Conservation (phyloP, 768 basidiomycete genomes). For the Naganishia randhawae region DNA sequence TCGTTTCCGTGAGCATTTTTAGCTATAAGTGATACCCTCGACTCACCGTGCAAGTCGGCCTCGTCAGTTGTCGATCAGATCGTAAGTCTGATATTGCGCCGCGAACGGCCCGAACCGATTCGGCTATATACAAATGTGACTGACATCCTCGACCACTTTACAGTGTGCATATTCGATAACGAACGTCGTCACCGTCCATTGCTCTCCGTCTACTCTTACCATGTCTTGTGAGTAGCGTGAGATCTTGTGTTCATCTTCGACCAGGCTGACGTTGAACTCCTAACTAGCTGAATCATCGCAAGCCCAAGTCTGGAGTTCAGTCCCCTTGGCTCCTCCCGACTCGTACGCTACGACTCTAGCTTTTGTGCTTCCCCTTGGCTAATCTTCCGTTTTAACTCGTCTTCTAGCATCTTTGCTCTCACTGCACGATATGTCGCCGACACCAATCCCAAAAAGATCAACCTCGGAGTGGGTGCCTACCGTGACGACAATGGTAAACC, state of each 20-base stretch:
- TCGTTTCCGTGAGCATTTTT: background rate
- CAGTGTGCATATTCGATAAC: background rate
- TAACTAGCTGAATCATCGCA: slow-evolving; percentile 11
- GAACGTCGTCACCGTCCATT: background rate
- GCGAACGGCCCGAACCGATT: slow-evolving; percentile 15
- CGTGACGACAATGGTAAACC: slow-evolving; percentile 87
- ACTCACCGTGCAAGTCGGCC: background rate
- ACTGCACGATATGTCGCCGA: slow-evolving; percentile 94
- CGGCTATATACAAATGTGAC: slow-evolving; percentile 8
- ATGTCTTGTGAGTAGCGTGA: slow-evolving; percentile 3
- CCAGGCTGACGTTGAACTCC: background rate
- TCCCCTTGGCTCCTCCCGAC: slow-evolving; percentile 38
- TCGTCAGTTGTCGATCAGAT: background rate
- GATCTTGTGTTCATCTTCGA: no score
- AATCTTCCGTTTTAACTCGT: background rate
- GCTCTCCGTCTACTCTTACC: background rate
- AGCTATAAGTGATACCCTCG: no score
- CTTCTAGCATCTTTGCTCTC: slow-evolving; percentile 52
- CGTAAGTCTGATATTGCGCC: slow-evolving; percentile 13
- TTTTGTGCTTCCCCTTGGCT: background rate
- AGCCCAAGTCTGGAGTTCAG: slow-evolving; percentile 27
- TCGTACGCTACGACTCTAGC: slow-evolving; percentile 13
- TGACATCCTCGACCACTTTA: background rate
- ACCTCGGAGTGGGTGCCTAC: slow-evolving; percentile 93
- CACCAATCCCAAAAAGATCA: slow-evolving; percentile 82